phyloP scores from a whole-genome alignment of 805 yeast species.

The Diddensiella transvaalensis region DNA sequence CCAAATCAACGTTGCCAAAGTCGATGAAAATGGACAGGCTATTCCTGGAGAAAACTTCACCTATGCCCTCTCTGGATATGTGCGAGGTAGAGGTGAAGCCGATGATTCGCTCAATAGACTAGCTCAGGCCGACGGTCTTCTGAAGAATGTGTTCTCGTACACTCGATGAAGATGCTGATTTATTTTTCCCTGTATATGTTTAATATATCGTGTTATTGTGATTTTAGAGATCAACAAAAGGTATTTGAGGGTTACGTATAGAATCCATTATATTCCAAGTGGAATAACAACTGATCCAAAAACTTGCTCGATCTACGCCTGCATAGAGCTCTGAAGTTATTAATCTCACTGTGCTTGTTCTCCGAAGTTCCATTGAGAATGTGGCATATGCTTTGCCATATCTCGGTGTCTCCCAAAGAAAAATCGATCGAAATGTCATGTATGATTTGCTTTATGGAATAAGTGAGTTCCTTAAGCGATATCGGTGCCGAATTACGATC shows the following conservation, averaged over 20 bases:
- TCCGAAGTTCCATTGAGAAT: too few species aligned
- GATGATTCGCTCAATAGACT: slow-evolving; percentile 99
- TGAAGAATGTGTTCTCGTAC: slow-evolving; percentile 61
- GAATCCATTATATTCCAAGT: slow-evolving; percentile 4
- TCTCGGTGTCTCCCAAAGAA: too few species aligned
- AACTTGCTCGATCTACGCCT: too few species aligned
- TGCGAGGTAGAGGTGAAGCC: slow-evolving; percentile 99
- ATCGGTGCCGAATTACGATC: too few species aligned
- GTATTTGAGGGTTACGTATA: neutral
- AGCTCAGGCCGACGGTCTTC: slow-evolving; percentile 97
- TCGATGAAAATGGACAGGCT: slow-evolving; percentile 94
- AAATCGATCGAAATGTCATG: too few species aligned
- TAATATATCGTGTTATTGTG: neutral
- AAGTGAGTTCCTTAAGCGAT: too few species aligned
- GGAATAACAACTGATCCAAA: slow-evolving; percentile 2
- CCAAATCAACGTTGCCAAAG: slow-evolving; percentile 98
- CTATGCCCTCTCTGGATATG: slow-evolving; percentile 95
- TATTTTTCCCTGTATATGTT: neutral
- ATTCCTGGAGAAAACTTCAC: slow-evolving; percentile 87
- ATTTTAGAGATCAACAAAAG: neutral
- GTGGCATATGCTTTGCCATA: too few species aligned
- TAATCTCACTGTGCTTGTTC: too few species aligned
- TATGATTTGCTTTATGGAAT: too few species aligned
- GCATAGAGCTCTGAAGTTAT: too few species aligned
- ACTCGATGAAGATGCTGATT: slow-evolving; percentile 33